Evolutionary conservation across 495 filamentous ascomycete genomes (phyloP).

Genomic region (Xylaria palmicola): DNA sequence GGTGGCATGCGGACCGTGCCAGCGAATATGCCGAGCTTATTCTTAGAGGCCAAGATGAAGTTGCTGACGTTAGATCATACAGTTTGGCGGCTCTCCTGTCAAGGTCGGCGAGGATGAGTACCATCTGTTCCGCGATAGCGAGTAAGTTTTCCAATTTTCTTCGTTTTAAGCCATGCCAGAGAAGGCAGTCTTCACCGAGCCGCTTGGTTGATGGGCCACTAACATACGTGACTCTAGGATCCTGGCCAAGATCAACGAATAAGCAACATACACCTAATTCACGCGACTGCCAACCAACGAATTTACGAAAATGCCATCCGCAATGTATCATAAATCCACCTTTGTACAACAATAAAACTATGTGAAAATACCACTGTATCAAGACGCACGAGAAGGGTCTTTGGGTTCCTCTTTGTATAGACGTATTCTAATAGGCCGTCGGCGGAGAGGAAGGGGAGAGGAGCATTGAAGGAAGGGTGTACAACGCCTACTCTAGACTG

Average conservation of each 20-base stretch:
- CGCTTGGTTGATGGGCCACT: neutral
- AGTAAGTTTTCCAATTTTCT: conserved; percentile 60
- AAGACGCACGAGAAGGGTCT: neutral
- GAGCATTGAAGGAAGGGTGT: neutral
- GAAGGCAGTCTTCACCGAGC: neutral
- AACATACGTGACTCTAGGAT: conserved; percentile 50
- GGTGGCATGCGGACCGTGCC: neutral
- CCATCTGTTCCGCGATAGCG: conserved; percentile 91
- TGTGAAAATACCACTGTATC: conserved; percentile 28
- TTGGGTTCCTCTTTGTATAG: conserved; percentile 1
- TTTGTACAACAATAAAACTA: conserved; percentile 30
- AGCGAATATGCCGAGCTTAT: neutral
- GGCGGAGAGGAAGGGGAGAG: neutral
- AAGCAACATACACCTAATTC: conserved; percentile 34
- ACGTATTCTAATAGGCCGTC: neutral
- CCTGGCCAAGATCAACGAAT: conserved; percentile 89
- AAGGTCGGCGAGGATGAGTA: conserved; percentile 98
- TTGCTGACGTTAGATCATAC: conserved; percentile 31
- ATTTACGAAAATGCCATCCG: conserved; percentile 23
- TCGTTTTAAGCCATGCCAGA: neutral
- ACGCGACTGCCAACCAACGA: conserved; percentile 21
- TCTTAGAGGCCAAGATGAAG: neutral
- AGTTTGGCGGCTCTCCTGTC: conserved; percentile 94
- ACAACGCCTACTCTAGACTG: neutral
- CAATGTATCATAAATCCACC: conserved; percentile 35